These are phyloP conservation scores for Tillandsia fasciculata DNA, from an alignment of 176 grass and related monocot genomes.

Conservation along the genomic window DNA sequence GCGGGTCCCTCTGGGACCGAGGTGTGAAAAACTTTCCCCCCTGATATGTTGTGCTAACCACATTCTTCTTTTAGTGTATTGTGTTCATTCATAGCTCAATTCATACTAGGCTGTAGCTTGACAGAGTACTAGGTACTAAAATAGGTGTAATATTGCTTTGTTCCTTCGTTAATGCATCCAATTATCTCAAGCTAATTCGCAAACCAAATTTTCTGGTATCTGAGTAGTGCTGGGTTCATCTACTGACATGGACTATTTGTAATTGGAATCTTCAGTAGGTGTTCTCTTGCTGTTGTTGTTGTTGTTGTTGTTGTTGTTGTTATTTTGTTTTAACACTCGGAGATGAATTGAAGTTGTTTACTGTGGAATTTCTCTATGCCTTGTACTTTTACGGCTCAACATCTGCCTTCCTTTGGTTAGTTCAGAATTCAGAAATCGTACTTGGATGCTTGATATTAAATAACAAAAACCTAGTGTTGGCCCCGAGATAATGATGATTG, in stretches of 20 bases:
- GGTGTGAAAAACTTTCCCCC: neutral
- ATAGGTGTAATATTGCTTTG: neutral
- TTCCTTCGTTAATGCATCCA: neutral
- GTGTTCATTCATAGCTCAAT: neutral
- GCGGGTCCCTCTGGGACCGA: neutral
- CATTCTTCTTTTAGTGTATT: neutral
- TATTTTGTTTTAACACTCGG: neutral
- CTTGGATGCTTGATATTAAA: too few species aligned
- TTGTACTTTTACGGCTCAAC: too few species aligned
- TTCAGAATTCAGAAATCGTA: too few species aligned
- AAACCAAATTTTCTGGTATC: neutral
- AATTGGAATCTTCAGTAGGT: neutral
- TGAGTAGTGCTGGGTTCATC: neutral
- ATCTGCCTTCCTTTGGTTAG: too few species aligned
- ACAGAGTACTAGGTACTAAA: neutral
- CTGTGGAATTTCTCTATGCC: neutral
- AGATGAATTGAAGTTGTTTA: neutral
- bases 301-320: neutral
- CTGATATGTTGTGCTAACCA: neutral
- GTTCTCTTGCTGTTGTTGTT: too few species aligned
- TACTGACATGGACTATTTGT: neutral
- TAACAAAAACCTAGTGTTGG: too few species aligned
- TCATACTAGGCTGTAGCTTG: neutral
- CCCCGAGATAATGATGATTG: too few species aligned
- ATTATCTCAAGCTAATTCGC: neutral